Conservation (phyloP, 805 yeast species). For the Martiniozyma abietophila region DNA sequence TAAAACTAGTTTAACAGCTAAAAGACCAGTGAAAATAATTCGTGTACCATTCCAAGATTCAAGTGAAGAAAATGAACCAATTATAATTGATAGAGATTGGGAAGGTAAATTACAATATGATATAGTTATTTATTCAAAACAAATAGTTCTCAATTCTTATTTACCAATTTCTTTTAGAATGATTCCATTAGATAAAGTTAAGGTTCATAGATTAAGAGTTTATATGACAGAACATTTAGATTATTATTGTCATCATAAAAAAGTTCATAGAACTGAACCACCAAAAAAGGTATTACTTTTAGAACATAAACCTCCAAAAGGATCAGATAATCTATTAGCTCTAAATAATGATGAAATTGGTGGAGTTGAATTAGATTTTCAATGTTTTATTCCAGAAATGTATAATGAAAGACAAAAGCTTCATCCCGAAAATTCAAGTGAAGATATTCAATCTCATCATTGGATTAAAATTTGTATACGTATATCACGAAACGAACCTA, state of each 20-base stretch:
- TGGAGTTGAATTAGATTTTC: conserved; percentile 77
- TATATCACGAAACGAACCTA: conserved; percentile 57
- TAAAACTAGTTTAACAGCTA: conserved; percentile 63
- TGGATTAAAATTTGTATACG: conserved; percentile 90
- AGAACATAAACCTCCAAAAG: conserved; percentile 64
- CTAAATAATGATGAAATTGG: conserved; percentile 41
- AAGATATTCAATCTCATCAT: conserved; percentile 80
- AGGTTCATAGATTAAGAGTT: conserved; percentile 76
- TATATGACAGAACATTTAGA: conserved; percentile 85
- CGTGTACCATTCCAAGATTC: conserved; percentile 72
- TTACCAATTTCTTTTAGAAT: conserved; percentile 79
- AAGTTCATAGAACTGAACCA: conserved; percentile 90
- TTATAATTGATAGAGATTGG: conserved; percentile 86
- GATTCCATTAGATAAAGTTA: conserved; percentile 80
- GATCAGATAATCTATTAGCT: conserved; percentile 38
- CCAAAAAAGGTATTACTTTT: conserved; percentile 66
- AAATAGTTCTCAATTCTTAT: conserved; percentile 72
- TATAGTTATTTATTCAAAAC: conserved; percentile 82
- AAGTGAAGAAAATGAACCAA: conserved; percentile 87
- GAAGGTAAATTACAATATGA: conserved; percentile 87
- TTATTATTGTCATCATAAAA: conserved; percentile 76
- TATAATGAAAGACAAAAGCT: conserved; percentile 46
- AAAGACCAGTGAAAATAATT: conserved; percentile 54
- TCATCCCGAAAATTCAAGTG: conserved; percentile 81
- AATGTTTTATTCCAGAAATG: conserved; percentile 71